Evolutionary conservation across 106 monocot species (phyloP), one percentile per base, ranked within the genome.

Genomic region (Platanthera guangdongensis): DNA sequence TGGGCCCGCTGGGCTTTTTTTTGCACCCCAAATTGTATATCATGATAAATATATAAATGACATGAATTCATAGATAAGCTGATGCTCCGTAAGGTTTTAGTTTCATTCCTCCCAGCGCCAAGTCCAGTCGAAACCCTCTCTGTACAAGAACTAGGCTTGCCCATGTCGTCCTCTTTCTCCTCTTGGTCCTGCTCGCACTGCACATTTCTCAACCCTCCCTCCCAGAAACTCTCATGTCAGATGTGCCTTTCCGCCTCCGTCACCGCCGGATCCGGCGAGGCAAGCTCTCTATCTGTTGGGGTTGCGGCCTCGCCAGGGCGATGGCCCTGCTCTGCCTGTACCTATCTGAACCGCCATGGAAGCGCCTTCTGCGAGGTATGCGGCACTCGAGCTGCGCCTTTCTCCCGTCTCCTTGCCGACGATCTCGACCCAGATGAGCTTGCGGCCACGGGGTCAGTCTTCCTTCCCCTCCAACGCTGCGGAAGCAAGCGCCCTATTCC

Each of bases 141-240:
- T 2, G 8, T 49, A 15, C 30, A 51, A 72, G 72, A 50, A 5
- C 10, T 50, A 8, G 19, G 47, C 47, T 16, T 16, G n/a, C 11
- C 0, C 18, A 22, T 51, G 72, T 50, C 51, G 5, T 50, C 71
- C 10, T 52, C 51, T 52, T 51, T 50, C 4, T 74, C 74, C 32
- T 82, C 86, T 9, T 92, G 95, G 88, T 52, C 90, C 9, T 95
- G 95, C 83, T 73, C 86, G 32, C 70, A 57, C 3, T 92, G 95
- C 90, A 95, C 95, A 15, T 95, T 86, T 79, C 47, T 95, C 54
- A 95, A 95, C 71, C 81, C 95, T 16, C 79, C 95, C 7, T 78
- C 87, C 46, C 83, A 81, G 78, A 86, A 67, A 21, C 71, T 79
- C 54, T 15, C 75, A 78, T 95, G 95, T 84, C 71, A 81, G 52